Percentiles rank a stretch among this genome's conserved stretches.
Evolutionary conservation across 2,329 filamentous ascomycete species (phyloP).

Genomic region (Penicillium aurantiogriseum): DNA sequence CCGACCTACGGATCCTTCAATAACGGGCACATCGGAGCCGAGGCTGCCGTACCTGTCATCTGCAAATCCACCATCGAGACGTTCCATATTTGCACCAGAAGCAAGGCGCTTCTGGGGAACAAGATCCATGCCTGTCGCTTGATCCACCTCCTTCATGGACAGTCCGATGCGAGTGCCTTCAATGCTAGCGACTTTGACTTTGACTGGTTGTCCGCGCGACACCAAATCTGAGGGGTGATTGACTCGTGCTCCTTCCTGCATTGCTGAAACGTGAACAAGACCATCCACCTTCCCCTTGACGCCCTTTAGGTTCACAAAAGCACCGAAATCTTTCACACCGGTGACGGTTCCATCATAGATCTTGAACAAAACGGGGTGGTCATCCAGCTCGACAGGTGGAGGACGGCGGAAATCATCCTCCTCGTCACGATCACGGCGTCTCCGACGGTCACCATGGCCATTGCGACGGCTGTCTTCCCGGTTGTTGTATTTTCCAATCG

Average conservation of each 20-base stretch:
- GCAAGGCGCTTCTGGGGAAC: slow-evolving; percentile 74
- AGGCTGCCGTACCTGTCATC: slow-evolving; percentile 58
- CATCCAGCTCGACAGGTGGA: slow-evolving; percentile 74
- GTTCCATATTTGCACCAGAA: slow-evolving; percentile 87
- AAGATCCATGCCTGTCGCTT: slow-evolving; percentile 79
- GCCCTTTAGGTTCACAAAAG: slow-evolving; percentile 87
- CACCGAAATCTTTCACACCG: slow-evolving; percentile 91
- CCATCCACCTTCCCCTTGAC: slow-evolving; percentile 88
- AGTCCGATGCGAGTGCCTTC: slow-evolving; percentile 79
- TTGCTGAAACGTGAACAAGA: slow-evolving; percentile 87
- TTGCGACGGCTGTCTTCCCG: slow-evolving; percentile 40
- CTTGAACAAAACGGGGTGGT: slow-evolving; percentile 77
- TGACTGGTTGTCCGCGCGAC: slow-evolving; percentile 75
- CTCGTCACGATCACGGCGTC: slow-evolving; percentile 36
- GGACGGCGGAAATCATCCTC: slow-evolving; percentile 57
- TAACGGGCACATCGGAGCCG: slow-evolving; percentile 57
- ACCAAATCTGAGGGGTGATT: slow-evolving; percentile 90
- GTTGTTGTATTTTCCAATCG: slow-evolving; percentile 40
- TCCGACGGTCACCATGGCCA: slow-evolving; percentile 47
- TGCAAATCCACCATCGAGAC: slow-evolving; percentile 61
- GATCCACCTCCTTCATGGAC: slow-evolving; percentile 97
- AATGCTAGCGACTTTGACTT: slow-evolving; percentile 88
- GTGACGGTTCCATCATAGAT: slow-evolving; percentile 88
- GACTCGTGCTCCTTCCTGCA: slow-evolving; percentile 79
- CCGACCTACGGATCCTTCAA: slow-evolving; percentile 59